phyloP scores from a whole-genome alignment of 768 basidiomycete species.

The Lactarius sp. region DNA sequence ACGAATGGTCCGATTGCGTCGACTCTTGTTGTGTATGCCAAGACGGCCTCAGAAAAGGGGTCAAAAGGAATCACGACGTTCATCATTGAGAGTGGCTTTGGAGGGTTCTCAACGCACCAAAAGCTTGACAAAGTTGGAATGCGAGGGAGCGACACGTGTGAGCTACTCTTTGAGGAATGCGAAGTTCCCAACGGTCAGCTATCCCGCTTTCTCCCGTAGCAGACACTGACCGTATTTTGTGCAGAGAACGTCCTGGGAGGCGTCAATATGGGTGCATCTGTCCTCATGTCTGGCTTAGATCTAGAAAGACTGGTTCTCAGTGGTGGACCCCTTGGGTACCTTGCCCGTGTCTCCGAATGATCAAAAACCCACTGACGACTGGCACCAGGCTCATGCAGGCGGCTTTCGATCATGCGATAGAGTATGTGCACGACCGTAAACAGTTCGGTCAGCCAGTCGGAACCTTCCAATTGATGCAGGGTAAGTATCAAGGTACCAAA shows the following conservation, averaged over 20 bases:
- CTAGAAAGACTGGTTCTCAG: conserved; percentile 87
- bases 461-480: conserved; percentile 95
- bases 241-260: conserved; percentile 81
- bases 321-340: conserved; percentile 86
- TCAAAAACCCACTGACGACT: background rate
- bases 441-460: conserved; percentile 88
- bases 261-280: conserved; percentile 73
- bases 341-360: conserved; percentile 5
- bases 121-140: conserved; percentile 96
- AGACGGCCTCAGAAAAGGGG: conserved; percentile 69
- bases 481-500: conserved; percentile 36
- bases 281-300: conserved; percentile 94
- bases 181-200: conserved; percentile 76
- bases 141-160: conserved; percentile 93
- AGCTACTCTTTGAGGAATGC: conserved; percentile 88
- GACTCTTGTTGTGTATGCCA: conserved; percentile 90
- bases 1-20: conserved; percentile 92
- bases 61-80: conserved; percentile 92
- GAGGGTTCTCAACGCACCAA: conserved; percentile 83
- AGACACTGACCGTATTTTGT: background rate
- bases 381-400: conserved; percentile 77
- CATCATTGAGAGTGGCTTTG: conserved; percentile 76
- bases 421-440: conserved; percentile 89
- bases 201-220: conserved; percentile 8
- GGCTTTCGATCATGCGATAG: conserved; percentile 82